Evolutionary conservation across 2,329 filamentous ascomycete species (phyloP).

Genomic region (Hypoxylon rubiginosum): DNA sequence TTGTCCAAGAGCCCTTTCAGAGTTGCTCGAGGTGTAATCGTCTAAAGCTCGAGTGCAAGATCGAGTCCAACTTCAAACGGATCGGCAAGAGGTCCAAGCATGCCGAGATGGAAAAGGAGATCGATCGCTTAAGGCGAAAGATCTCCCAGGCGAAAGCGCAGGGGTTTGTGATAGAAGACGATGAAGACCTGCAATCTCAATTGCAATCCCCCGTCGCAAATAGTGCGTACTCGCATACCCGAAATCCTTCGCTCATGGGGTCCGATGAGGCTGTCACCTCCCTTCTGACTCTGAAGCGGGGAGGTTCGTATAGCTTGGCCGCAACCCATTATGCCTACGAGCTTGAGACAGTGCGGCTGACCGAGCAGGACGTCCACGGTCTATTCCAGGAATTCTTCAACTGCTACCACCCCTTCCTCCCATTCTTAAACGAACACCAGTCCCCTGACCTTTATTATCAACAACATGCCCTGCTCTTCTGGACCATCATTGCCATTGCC

Average conservation of each 20-base stretch:
- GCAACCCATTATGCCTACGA: constrained; percentile 69
- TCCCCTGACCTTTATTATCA: constrained; percentile 80
- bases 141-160: constrained; percentile 71
- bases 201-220: constrained; percentile 71
- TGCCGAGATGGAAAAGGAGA: constrained; percentile 88
- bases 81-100: constrained; percentile 86
- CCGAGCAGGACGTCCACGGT: constrained; percentile 71
- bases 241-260: constrained; percentile 74
- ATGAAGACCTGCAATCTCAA: constrained; percentile 67
- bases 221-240: constrained; percentile 69
- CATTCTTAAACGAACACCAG: constrained; percentile 77
- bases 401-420: constrained; percentile 82
- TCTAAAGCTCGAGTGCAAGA: constrained; percentile 85
- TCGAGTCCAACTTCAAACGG: constrained; percentile 89
- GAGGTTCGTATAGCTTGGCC: constrained; percentile 71
- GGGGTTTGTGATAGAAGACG: constrained; percentile 67
- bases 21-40: constrained; percentile 83
- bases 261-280: constrained; percentile 78
- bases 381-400: constrained; percentile 82
- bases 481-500: constrained; percentile 83
- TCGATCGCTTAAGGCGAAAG: constrained; percentile 75
- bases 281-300: constrained; percentile 74
- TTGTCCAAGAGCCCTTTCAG: constrained; percentile 83
- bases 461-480: constrained; percentile 86
- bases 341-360: constrained; percentile 74